Base-by-base conservation (phyloP, 139 green algal genomes). In the Auxenochlorella protothecoides region DNA sequence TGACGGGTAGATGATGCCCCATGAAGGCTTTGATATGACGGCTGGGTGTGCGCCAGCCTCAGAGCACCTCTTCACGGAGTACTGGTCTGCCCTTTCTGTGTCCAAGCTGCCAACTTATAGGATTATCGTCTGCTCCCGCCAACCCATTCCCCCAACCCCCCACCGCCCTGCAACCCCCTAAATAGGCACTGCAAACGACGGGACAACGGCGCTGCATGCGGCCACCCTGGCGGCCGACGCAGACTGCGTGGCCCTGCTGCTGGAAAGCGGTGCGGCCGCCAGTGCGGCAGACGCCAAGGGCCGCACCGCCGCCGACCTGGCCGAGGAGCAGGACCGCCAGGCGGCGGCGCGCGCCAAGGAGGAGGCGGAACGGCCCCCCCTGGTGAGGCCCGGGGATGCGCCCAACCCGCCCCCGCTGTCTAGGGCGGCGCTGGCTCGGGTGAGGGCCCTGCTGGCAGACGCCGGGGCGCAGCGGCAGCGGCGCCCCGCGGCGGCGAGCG, bases 121-220 rank as follows among this genome's bases (percentile, higher is more conserved):
- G 27, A 44, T 44, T 44, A 44, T 1, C 27, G 27, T 44, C 27
- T 44, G 51, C n/a, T 62, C 65, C 3, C 63, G 65, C 16, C 53
- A 54, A n/a, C 11, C 15, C 64, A 56, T 16, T 4, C 5, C 15
- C 16, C 62, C 7, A 54, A 6, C 2, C 13, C 13, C 12, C 73
- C 80, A 69, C 70, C 73, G 54, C 59, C 53, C 12, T 55, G 7
- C 64, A 79, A 80, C 56, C 9, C n/a, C 27, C 27, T 44, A 44
- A 0, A 44, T 1, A 44, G 27, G 27, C 27, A 44, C 27, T 44
- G 27, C 27, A 44, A 44, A 44, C 3, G 70, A 81, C 53, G 65
- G n/a, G 27, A 68, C 63, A 56, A 83, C 75, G 0, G 69, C 79
- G 6, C 79, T 88, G 66, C 83, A 90, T 70, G 76, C 76, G 15